These are phyloP conservation scores for Medicago arabica DNA, from an alignment of 306 rosid species.

Conservation along the genomic window DNA sequence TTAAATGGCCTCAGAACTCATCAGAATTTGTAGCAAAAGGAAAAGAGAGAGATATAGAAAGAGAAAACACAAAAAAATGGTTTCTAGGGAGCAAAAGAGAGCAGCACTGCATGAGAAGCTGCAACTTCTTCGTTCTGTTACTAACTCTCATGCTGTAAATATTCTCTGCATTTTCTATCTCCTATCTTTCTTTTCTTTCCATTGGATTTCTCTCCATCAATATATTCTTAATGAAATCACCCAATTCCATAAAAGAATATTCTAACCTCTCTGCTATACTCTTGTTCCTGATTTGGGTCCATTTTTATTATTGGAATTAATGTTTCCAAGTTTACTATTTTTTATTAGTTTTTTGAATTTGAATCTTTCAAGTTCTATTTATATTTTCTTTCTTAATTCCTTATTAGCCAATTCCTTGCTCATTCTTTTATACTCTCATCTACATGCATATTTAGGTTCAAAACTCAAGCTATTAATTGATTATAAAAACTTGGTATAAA, in stretches of 20 bases:
- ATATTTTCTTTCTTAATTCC: too few relatives aligned
- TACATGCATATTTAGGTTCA: too few relatives aligned
- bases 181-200: slow-evolving; percentile 37
- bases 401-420: too few relatives aligned
- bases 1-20: slow-evolving; percentile 58
- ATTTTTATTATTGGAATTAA: slow-evolving; percentile 1
- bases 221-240: slow-evolving; percentile 33
- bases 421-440: too few relatives aligned
- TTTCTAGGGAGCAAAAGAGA: slow-evolving; percentile 89
- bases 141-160: slow-evolving; percentile 96
- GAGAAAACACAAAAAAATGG: slow-evolving; percentile 52
- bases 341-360: not conserved
- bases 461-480: too few relatives aligned
- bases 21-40: slow-evolving; percentile 41
- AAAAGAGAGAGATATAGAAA: slow-evolving; percentile 12
- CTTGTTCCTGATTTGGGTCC: slow-evolving; percentile 33
- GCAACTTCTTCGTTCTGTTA: slow-evolving; percentile 94
- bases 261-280: slow-evolving; percentile 8
- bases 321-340: not conserved
- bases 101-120: slow-evolving; percentile 91
- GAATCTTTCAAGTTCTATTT: slow-evolving; percentile 1
- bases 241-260: slow-evolving; percentile 37
- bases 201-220: slow-evolving; percentile 47
- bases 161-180: slow-evolving; percentile 45
- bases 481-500: too few relatives aligned